Conservation (phyloP, 2,329 filamentous ascomycete species). For the Sordariomycetes sp. region DNA sequence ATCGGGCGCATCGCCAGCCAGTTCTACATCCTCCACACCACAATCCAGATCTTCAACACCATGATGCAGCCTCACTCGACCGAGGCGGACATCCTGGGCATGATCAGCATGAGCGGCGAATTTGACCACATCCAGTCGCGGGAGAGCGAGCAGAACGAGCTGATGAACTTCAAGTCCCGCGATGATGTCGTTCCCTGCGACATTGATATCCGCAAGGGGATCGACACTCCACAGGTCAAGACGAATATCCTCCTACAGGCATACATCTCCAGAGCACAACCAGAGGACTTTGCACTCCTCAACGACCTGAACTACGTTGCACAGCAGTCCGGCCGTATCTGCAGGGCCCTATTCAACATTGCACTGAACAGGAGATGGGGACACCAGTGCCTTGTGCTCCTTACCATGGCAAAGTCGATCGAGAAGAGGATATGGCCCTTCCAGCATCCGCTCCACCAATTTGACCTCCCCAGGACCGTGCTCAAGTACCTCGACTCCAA, state of each 20-base stretch:
- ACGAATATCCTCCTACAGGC: constrained; percentile 93
- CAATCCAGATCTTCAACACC: constrained; percentile 90
- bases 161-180: constrained; percentile 46
- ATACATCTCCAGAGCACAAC: constrained; percentile 77
- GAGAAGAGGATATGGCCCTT: constrained; percentile 94
- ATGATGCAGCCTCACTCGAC: constrained; percentile 82
- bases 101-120: constrained; percentile 96
- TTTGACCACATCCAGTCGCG: constrained; percentile 95
- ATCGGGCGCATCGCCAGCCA: constrained; percentile 95
- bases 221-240: constrained; percentile 70
- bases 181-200: constrained; percentile 52
- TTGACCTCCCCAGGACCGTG: constrained; percentile 77
- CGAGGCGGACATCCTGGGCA: constrained; percentile 86
- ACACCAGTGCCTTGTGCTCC: constrained; percentile 80
- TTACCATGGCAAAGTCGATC: constrained; percentile 92
- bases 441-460: constrained; percentile 90
- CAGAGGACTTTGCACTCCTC: constrained; percentile 86
- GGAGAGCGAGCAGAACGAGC: constrained; percentile 81
- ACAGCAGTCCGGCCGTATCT: constrained; percentile 91
- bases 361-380: constrained; percentile 93
- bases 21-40: constrained; percentile 89
- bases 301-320: constrained; percentile 93
- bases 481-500: constrained; percentile 80
- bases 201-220: constrained; percentile 51
- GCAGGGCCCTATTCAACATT: constrained; percentile 92